Base-by-base conservation (phyloP, 148 eudicot genomes). In the Amaranthus cruentus region DNA sequence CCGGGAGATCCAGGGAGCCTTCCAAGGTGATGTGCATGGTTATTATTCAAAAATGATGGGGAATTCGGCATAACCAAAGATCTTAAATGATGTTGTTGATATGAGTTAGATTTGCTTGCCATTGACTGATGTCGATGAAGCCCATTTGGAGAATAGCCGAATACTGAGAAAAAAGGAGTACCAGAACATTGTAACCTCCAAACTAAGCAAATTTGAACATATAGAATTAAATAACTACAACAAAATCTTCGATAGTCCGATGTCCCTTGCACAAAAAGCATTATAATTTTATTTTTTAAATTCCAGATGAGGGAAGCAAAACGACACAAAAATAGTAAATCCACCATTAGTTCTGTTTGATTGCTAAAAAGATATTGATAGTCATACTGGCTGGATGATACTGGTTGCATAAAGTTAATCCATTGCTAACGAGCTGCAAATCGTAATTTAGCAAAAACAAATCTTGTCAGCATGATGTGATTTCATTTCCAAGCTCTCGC, bases 21-120 rank as follows among this genome's bases (percentile, higher is more conserved):
- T 65, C 79, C 81, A 9, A 86, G 68, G 72, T 78, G 79, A 77
- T 75, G 79, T 66, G 80, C 76, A 71, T 81, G 74, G 55, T 78
- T 76, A 55, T 83, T 79, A 80, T 85, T 84, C 18, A 80, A 65
- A 73, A 74, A 79, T 43, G 86, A 83, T 6, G 91, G 83, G 18
- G 88, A 86, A 53, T 79, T 80, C 68, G 87, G 75, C 87, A 82
- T 80, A 62, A 79, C 72, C 56, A 79, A 67, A 46, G 83, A 81
- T 75, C 88, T 82, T 9, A 73, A 73, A 55, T 84, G 88, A 75
- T 81, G 86, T 44, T 71, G 79, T 75, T 83, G 87, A 63, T 78
- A 83, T 51, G 80, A 77, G 71, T 78, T 83, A 73, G 87, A 88
- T 73, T 78, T 82, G 79, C 86, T 85, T 72, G 84, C 72, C 76